Percentiles rank a stretch among this genome's conserved stretches.
phyloP scores from a whole-genome alignment of 805 yeast species.

The Wickerhamiella domercqiae region DNA sequence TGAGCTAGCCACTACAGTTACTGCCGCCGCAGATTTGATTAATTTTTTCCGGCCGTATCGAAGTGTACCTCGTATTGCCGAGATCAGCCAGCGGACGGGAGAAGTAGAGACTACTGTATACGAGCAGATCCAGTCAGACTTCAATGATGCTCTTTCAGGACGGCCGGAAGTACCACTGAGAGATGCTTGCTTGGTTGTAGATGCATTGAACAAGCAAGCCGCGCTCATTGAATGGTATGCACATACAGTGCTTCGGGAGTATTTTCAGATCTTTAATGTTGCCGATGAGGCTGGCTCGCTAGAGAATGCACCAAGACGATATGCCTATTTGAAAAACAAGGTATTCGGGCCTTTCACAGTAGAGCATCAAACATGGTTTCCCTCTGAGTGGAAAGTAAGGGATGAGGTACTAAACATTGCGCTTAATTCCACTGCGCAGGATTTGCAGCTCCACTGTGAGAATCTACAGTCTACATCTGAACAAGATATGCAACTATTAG shows the following conservation, averaged over 20 bases:
- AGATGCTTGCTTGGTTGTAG: slow-evolving; percentile 59
- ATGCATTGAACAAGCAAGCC: slow-evolving; percentile 27
- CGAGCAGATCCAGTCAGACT: slow-evolving; percentile 59
- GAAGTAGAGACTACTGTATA: slow-evolving; percentile 45
- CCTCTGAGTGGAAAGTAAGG: slow-evolving; percentile 56
- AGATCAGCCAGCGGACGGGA: slow-evolving; percentile 42
- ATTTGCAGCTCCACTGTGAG: slow-evolving; percentile 40
- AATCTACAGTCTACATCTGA: slow-evolving; percentile 17
- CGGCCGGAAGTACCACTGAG: slow-evolving; percentile 2
- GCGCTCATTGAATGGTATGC: slow-evolving; percentile 56
- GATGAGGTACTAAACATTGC: slow-evolving; percentile 44
- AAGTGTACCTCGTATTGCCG: slow-evolving; percentile 66
- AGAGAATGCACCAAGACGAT: slow-evolving; percentile 73
- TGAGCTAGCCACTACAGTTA: slow-evolving; percentile 44
- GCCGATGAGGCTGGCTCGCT: slow-evolving; percentile 89
- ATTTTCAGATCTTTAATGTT: slow-evolving; percentile 55
- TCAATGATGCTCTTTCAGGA: slow-evolving; percentile 25
- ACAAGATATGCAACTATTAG: slow-evolving; percentile 43
- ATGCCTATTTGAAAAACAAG: slow-evolving; percentile 56
- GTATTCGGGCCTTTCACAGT: slow-evolving; percentile 39
- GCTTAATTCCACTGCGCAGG: slow-evolving; percentile 53
- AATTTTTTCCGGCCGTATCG: slow-evolving; percentile 64
- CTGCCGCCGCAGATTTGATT: slow-evolving; percentile 60
- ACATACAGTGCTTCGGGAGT: slow-evolving; percentile 52
- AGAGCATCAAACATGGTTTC: slow-evolving; percentile 42